Evolutionary conservation across 306 rosid genomes (phyloP), one percentile per base, ranked within the genome.

Genomic region (Neltuma alba): DNA sequence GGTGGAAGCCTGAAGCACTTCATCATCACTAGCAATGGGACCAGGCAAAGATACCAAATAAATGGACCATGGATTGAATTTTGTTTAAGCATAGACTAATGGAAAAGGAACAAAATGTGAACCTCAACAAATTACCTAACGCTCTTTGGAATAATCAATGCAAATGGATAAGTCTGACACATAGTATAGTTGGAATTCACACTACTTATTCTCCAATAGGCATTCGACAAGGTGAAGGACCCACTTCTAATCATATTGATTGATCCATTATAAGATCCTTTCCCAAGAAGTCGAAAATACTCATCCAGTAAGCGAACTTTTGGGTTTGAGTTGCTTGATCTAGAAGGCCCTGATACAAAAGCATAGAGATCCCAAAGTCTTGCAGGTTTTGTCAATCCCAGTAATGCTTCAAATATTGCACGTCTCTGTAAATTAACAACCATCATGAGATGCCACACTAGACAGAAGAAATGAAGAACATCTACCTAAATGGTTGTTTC

Each of bases 91-190:
- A 79, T 9, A 83, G 42, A 82, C 23, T 68, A 64, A 48, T 55
- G 31, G 58, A 7, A 58, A 81, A 77, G 45, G 63, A 71, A 70
- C 79, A 76, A 71, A 69, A 40, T 70, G 72, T 70, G 78, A 58
- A 74, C 62, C 80, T 62, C 65, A 64, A 83, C 76, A 58, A 71
- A 88, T 85, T 90, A 95, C 99, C 90, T 84, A 72, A 95, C 84
- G 80, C 80, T 73, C 70, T 87, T 85, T 64, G 98, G 99, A 84
- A 95, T 86, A 69, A 95, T 85, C 88, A 95, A 87, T 81, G 99
- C 97, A 89, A 93, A 95, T 81, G 99, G 99, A 83, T 95, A 95
- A 80, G 71, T 95, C 81, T 81, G 98, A 86, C 96, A 95, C 92
- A 93, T 73, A 72, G 90, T 52, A 85, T 93, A 91, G 79, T 58